A percentile compares a stretch with the other conserved stretches of the same genome.
Evolutionary conservation across 169 alveolate genomes (phyloP).

Genomic region (Eimeria praecox): DNA sequence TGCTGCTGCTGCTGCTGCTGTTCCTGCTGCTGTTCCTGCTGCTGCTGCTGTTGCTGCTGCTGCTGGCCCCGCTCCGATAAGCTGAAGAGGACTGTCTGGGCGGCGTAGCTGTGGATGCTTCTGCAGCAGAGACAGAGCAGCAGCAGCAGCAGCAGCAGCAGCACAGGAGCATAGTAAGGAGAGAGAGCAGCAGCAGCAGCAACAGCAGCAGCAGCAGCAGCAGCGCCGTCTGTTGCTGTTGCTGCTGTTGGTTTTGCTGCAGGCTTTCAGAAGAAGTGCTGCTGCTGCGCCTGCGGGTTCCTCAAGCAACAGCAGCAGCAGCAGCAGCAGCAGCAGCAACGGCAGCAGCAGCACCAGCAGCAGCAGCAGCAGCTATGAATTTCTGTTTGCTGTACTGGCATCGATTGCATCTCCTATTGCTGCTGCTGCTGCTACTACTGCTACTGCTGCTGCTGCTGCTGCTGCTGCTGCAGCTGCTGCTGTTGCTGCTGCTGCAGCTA

Average conservation of each 20-base stretch:
- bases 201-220: neutral
- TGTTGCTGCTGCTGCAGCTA: conserved; percentile 25
- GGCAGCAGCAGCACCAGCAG: neutral
- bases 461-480: conserved; percentile 19
- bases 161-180: neutral
- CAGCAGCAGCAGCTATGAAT: neutral
- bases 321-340: neutral
- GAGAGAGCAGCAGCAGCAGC: neutral
- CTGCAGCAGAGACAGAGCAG: conserved; percentile 17
- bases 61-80: neutral
- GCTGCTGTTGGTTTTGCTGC: neutral
- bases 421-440: neutral
- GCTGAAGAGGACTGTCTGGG: conserved; percentile 57
- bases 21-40: neutral
- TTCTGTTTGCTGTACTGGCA: too few species aligned
- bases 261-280: neutral
- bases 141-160: neutral
- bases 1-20: neutral
- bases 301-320: neutral
- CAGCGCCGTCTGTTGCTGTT: neutral
- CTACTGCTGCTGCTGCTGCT: conserved; percentile 13
- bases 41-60: neutral
- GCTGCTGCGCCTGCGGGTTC: neutral
- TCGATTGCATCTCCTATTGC: neutral
- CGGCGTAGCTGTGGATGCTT: conserved; percentile 28